Percentiles rank a stretch among this genome's conserved stretches.
phyloP scores from a whole-genome alignment of 2,329 filamentous ascomycete species.

The Basipetospora chlamydospora region DNA sequence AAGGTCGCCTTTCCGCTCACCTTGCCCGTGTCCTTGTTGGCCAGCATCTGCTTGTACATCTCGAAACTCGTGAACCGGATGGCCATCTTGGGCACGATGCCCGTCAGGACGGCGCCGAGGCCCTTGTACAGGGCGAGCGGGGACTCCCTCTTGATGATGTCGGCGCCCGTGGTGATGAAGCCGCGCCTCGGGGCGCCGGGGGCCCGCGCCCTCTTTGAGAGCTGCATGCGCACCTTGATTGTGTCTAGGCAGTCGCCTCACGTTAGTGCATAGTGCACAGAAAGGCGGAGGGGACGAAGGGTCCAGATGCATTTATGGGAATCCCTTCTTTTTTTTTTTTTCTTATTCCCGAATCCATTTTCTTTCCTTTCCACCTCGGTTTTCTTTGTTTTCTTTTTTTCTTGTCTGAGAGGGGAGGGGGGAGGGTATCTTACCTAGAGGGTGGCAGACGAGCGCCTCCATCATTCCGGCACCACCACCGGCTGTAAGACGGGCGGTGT shows the following conservation, averaged over 20 bases:
- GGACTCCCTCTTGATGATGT: constrained; percentile 83
- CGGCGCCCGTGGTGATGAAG: constrained; percentile 71
- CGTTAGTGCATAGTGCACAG: no score
- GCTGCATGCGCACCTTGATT: constrained; percentile 99
- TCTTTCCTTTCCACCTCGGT: no score
- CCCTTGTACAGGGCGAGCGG: constrained; percentile 93
- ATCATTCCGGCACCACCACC: constrained; percentile 98
- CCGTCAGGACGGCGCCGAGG: constrained; percentile 87
- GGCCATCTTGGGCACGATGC: constrained; percentile 98
- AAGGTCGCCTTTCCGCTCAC: constrained; percentile 59
- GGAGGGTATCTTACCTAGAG: constrained; percentile 50
- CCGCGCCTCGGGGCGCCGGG: constrained; percentile 78
- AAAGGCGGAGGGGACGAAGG: neutral
- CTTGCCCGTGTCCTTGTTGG: constrained; percentile 49
- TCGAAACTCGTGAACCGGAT: constrained; percentile 98
- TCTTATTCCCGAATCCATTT: no score
- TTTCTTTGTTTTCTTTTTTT: constrained; percentile 11
- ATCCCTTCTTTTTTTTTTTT: no score
- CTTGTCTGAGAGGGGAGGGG: constrained; percentile 6
- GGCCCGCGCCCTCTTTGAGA: constrained; percentile 69
- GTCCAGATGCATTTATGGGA: no score
- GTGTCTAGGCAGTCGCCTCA: no score
- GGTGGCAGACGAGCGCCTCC: constrained; percentile 93
- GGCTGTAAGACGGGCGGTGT: constrained; percentile 48
- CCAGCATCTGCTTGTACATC: constrained; percentile 75